Evolutionary conservation across 1,284 basidiomycete genomes (phyloP), one percentile per base, ranked within the genome.

Genomic region (Somion occarium): DNA sequence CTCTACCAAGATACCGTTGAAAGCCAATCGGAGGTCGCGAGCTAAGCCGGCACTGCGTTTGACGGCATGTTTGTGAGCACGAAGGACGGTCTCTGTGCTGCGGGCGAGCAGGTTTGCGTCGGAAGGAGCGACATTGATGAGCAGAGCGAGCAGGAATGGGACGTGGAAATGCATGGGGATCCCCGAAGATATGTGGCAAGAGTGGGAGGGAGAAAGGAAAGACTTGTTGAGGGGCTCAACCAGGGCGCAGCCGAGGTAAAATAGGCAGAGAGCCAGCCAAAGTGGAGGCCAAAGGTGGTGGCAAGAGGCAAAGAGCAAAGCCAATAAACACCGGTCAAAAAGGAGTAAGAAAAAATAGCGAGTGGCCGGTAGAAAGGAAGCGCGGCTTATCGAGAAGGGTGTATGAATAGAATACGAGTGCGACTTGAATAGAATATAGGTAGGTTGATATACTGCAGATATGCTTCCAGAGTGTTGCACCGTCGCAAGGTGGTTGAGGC

Each of bases 1-100:
- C 23, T 56, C 52, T 20, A 61, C 54, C 19, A 82, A 66, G 37
- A 76, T 73, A 23, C 60, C 60, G 34, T 73, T 66, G 58, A 89
- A 79, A 11, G 82, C 81, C 22, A 81, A 59, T 15, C 86, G 82
- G 48, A 89, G 73, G 64, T 89, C 86, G 54, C 73, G 73, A 11
- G 87, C 86, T 25, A 89, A 70, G 48, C 68, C 74, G 38, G 78
- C 75, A 38, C 83, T 86, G 54, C 70, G 73, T 46, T 67, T 70
- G 44, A 75, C 62, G 19, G 76, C 78, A 37, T 67, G 67, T 43
- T 63, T 69, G 63, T 78, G 78, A 38, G 59, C 59, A 18, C 61
- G 60, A 27, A 56, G 50, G 34, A 70, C 24, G 9, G 63, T 53
- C 24, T 76, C 66, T 27, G 75, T 56, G 52, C 72, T 65, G 50